These are phyloP conservation scores for Rubroboletus satanas DNA, from an alignment of 768 basidiomycete genomes.

Conservation along the genomic window DNA sequence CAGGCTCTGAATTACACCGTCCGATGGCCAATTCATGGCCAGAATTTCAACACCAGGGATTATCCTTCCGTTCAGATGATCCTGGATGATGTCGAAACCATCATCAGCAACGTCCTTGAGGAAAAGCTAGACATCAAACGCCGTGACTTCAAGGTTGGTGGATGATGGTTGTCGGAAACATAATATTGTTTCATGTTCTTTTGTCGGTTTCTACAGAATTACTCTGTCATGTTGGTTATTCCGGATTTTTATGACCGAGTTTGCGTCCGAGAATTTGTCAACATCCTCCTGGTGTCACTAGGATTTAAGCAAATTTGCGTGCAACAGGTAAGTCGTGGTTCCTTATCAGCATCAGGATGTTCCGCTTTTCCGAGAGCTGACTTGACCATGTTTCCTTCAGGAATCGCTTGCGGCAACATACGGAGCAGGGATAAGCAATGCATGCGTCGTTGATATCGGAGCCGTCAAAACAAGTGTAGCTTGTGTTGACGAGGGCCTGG, in stretches of 20 bases:
- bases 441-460: slow-evolving; percentile 95
- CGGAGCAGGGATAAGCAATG: slow-evolving; percentile 90
- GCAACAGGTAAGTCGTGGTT: slow-evolving; percentile 61
- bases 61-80: slow-evolving; percentile 69
- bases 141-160: slow-evolving; percentile 57
- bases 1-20: slow-evolving; percentile 63
- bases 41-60: slow-evolving; percentile 76
- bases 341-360: background rate
- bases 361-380: background rate
- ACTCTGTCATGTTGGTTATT: slow-evolving; percentile 83
- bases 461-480: slow-evolving; percentile 79
- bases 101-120: slow-evolving; percentile 59
- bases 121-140: slow-evolving; percentile 54
- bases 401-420: slow-evolving; percentile 92
- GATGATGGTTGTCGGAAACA: background rate
- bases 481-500: slow-evolving; percentile 91
- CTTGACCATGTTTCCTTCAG: slow-evolving; percentile 35
- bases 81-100: slow-evolving; percentile 72
- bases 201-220: slow-evolving; percentile 49
- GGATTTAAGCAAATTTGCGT: slow-evolving; percentile 92
- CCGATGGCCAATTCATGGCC: slow-evolving; percentile 78
- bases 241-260: slow-evolving; percentile 87
- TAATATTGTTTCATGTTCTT: background rate
- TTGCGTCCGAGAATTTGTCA: slow-evolving; percentile 76
- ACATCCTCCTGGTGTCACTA: slow-evolving; percentile 70